phyloP scores from a whole-genome alignment of 352 stramenopile genomes.

The Phytopythium mirpurense region DNA sequence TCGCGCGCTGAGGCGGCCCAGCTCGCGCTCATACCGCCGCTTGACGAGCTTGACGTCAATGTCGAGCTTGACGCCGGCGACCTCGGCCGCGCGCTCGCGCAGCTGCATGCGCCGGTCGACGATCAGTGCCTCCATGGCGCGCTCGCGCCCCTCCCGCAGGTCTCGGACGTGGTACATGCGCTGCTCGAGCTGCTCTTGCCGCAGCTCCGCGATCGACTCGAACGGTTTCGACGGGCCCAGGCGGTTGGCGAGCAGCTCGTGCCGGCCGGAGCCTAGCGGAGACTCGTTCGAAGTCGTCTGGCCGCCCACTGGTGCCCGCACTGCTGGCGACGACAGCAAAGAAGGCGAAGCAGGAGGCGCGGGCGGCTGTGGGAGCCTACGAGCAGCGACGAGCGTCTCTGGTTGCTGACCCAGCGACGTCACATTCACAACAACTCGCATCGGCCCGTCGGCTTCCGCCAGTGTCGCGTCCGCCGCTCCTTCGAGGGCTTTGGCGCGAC shows the following conservation, averaged over 20 bases:
- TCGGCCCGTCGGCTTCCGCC: not conserved
- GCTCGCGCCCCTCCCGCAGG: constrained; percentile 54
- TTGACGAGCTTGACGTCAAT: constrained; percentile 68
- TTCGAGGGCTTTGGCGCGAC: too few species aligned
- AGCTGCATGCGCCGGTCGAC: constrained; percentile 66
- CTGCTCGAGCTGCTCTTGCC: constrained; percentile 31
- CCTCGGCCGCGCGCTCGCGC: constrained; percentile 46
- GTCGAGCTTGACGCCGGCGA: constrained; percentile 53
- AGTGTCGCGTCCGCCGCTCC: not conserved
- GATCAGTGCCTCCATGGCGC: constrained; percentile 55
- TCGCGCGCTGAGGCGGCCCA: constrained; percentile 35
- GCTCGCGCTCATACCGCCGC: constrained; percentile 46
- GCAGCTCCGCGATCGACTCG: constrained; percentile 29
- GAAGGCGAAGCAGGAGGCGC: not conserved
- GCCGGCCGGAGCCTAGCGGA: constrained; percentile 31
- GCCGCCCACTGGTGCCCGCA: not conserved
- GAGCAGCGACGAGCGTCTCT: not conserved
- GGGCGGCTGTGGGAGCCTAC: not conserved
- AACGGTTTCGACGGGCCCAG: constrained; percentile 29
- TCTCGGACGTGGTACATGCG: constrained; percentile 49
- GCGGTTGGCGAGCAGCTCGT: constrained; percentile 48
- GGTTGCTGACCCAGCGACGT: constrained; percentile 12
- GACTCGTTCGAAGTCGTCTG: constrained; percentile 1
- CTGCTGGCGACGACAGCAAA: too few species aligned
- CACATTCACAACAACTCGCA: constrained; percentile 18